Evolutionary conservation across 345 rosid species (phyloP).

Genomic region (Adansonia digitata): DNA sequence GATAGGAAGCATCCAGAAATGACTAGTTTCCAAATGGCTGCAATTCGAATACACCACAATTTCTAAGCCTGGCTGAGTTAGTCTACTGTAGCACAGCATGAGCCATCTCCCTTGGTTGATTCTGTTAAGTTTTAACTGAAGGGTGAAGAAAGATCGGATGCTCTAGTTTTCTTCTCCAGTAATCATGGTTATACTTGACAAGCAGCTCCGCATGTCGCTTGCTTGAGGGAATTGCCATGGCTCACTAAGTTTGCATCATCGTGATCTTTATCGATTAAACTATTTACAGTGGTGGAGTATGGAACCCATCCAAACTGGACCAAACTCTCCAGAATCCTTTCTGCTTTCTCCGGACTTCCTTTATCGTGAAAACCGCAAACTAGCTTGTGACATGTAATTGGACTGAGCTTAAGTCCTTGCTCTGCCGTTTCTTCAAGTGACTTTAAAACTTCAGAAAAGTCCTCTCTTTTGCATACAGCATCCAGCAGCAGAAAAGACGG

Average conservation of each 20-base stretch:
- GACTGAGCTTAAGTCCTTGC: constrained; percentile 40
- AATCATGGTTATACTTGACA: constrained; percentile 11
- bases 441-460: constrained; percentile 18
- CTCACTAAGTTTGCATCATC: constrained; percentile 10
- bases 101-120: not conserved
- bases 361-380: constrained; percentile 41
- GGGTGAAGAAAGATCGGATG: not conserved
- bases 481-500: constrained; percentile 25
- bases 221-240: constrained; percentile 17
- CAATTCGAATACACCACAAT: not conserved
- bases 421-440: constrained; percentile 34
- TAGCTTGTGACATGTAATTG: constrained; percentile 40
- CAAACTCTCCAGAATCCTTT: constrained; percentile 44
- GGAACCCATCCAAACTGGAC: constrained; percentile 46
- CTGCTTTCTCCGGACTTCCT: constrained; percentile 45
- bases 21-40: not conserved
- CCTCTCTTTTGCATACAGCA: constrained; percentile 21
- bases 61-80: not conserved
- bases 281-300: constrained; percentile 32
- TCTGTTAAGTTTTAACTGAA: not conserved
- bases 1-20: not conserved
- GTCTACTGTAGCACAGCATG: not conserved
- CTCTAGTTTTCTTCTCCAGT: constrained; percentile 9
- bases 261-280: constrained; percentile 19
- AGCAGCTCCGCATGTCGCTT: constrained; percentile 18